Percentiles rank a stretch among this genome's conserved stretches.
These are phyloP conservation scores for Anthracocystis setariae DNA, from an alignment of 1,284 basidiomycete species.

Conservation along the genomic window DNA sequence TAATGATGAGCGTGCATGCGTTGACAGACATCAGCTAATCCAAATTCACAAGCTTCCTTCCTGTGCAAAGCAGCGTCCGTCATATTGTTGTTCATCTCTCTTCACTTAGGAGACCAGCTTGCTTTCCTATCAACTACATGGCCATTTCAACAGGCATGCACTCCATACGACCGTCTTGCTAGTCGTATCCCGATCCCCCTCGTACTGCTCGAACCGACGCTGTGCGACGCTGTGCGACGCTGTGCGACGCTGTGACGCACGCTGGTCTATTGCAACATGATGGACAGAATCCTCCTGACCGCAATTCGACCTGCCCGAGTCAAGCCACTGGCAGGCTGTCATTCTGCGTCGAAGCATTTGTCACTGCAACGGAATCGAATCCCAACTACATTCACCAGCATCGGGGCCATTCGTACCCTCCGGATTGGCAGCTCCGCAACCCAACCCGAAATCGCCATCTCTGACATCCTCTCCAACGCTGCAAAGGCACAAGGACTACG, in stretches of 20 bases:
- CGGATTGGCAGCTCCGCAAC: slow-evolving; percentile 27
- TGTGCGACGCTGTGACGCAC: too few relatives aligned
- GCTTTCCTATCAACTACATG: too few relatives aligned
- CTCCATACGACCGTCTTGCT: too few relatives aligned
- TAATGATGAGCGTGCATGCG: too few relatives aligned
- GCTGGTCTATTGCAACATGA: neutral
- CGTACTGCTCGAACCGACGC: neutral
- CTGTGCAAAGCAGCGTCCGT: too few relatives aligned
- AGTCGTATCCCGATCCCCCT: too few relatives aligned
- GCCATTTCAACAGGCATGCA: too few relatives aligned
- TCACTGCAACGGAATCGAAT: neutral
- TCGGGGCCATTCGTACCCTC: slow-evolving; percentile 12
- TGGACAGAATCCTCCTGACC: neutral
- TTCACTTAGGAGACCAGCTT: too few relatives aligned
- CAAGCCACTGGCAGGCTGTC: slow-evolving; percentile 4
- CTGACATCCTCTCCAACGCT: slow-evolving; percentile 33
- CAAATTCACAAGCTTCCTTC: too few relatives aligned
- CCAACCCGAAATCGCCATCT: slow-evolving; percentile 34
- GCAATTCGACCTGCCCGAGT: slow-evolving; percentile 1
- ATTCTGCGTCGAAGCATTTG: neutral
- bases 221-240: neutral
- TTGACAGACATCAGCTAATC: too few relatives aligned
- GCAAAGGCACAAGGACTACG: slow-evolving; percentile 20
- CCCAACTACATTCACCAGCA: neutral
- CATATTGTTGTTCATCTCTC: too few relatives aligned